Evolutionary conservation across 2,329 filamentous ascomycete species (phyloP).

Genomic region (Diatrype stigma): DNA sequence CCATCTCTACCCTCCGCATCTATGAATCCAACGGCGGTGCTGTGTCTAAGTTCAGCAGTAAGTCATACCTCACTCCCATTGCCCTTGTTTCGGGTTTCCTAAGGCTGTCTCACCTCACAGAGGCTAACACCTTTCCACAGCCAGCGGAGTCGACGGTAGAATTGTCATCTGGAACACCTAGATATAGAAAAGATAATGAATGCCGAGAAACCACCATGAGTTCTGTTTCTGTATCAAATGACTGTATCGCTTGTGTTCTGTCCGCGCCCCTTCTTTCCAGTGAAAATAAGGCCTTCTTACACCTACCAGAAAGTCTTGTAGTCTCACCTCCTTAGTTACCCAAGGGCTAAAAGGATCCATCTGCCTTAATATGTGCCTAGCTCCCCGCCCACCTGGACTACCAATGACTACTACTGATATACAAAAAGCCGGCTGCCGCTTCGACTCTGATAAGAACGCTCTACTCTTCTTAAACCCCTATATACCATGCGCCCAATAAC

Average conservation of each 20-base stretch:
- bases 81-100: neutral
- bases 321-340: conserved; percentile 1
- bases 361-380: neutral
- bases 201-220: neutral
- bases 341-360: conserved; percentile 6
- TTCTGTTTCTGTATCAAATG: neutral
- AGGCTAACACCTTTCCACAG: conserved; percentile 40
- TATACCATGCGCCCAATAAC: too few relatives aligned
- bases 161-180: conserved; percentile 74
- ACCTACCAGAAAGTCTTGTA: conserved; percentile 4
- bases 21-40: conserved; percentile 63
- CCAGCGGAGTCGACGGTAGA: conserved; percentile 78
- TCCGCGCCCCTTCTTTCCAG: conserved; percentile 6
- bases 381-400: neutral
- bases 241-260: conserved; percentile 1
- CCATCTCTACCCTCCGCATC: conserved; percentile 76
- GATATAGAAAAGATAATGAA: conserved; percentile 17
- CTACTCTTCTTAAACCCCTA: too few relatives aligned
- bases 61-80: conserved; percentile 30
- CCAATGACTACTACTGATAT: too few relatives aligned
- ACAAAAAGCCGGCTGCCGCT: neutral
- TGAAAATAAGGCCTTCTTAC: conserved; percentile 7
- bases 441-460: neutral
- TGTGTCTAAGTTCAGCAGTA: conserved; percentile 82
- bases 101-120: conserved; percentile 6